These are phyloP conservation scores for Juglanconis sp. DNA, from an alignment of 2,329 filamentous ascomycete genomes.

Conservation along the genomic window DNA sequence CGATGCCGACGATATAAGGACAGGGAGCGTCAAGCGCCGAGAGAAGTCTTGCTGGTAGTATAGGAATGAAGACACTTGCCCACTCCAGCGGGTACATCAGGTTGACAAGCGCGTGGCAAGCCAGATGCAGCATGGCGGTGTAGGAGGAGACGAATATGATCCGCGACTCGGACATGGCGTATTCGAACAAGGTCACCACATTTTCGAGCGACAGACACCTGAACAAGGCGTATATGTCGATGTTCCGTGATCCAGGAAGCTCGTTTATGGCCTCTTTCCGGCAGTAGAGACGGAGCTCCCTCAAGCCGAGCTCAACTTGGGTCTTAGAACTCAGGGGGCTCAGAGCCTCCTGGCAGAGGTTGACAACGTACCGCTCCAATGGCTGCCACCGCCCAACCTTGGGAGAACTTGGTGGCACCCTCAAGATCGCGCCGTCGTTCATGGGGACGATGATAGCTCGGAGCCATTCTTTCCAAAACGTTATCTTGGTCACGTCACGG, in stretches of 20 bases:
- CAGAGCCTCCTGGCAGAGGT: conserved; percentile 91
- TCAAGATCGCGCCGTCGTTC: conserved; percentile 79
- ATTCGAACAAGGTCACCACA: conserved; percentile 89
- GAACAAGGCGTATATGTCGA: conserved; percentile 91
- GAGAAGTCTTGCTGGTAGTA: conserved; percentile 81
- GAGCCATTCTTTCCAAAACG: conserved; percentile 99
- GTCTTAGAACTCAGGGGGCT: conserved; percentile 91
- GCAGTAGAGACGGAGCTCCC: conserved; percentile 87
- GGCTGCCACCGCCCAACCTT: conserved; percentile 94
- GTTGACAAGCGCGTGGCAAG: conserved; percentile 80
- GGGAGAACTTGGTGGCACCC: conserved; percentile 84
- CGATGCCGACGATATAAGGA: conserved; percentile 94
- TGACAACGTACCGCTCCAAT: conserved; percentile 93
- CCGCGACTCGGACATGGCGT: conserved; percentile 84
- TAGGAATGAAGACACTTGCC: conserved; percentile 90
- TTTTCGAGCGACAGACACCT: conserved; percentile 86
- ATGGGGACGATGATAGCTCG: conserved; percentile 92
- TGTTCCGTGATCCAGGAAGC: conserved; percentile 84
- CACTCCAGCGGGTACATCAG: conserved; percentile 88
- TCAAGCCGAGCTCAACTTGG: conserved; percentile 86
- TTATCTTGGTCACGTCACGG: conserved; percentile 74
- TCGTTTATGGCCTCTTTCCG: conserved; percentile 92
- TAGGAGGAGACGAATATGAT: conserved; percentile 96
- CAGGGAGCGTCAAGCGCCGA: conserved; percentile 92
- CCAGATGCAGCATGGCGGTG: conserved; percentile 92